phyloP scores from a whole-genome alignment of 768 basidiomycete species.

The Tricholoma sp. region DNA sequence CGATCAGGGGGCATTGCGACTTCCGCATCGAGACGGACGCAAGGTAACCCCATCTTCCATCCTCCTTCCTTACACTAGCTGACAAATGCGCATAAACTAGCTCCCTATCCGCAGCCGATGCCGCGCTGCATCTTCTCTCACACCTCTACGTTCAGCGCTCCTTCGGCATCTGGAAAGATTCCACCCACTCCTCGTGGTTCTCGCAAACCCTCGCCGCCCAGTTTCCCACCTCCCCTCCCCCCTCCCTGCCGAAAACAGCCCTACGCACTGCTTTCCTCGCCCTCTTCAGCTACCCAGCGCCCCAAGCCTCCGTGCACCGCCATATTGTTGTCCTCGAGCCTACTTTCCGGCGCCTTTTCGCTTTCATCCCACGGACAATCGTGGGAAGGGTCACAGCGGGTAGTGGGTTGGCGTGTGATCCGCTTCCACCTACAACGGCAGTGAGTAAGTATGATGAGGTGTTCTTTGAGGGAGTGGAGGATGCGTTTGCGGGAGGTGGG shows the following conservation, averaged over 20 bases:
- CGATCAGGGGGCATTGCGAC: conserved; percentile 53
- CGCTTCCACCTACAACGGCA: conserved; percentile 67
- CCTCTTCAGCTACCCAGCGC: conserved; percentile 34
- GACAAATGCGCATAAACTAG: conserved; percentile 19
- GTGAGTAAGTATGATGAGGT: conserved; percentile 58
- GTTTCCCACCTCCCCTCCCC: conserved; percentile 34
- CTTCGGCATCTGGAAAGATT: conserved; percentile 75
- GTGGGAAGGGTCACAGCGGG: conserved; percentile 34
- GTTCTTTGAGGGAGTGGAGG: conserved; percentile 72
- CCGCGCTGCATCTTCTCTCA: conserved; percentile 70
- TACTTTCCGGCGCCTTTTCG: conserved; percentile 51
- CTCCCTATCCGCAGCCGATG: conserved; percentile 34
- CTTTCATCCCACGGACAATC: conserved; percentile 65
- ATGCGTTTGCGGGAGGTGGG: conserved; percentile 29
- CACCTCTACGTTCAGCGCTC: conserved; percentile 87
- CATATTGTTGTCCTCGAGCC: conserved; percentile 75
- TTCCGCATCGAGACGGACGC: conserved; percentile 69
- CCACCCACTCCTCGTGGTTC: conserved; percentile 63
- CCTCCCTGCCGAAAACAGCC: conserved; percentile 30
- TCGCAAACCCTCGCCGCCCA: conserved; percentile 43
- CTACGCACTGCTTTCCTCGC: conserved; percentile 28
- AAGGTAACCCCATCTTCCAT: conserved; percentile 31
- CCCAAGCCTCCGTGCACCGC: conserved; percentile 57
- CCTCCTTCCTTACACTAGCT: not conserved
- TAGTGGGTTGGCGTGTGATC: conserved; percentile 73